Base-by-base conservation (phyloP, 2,329 filamentous ascomycete species). In the Lachnellula subtilissima region DNA sequence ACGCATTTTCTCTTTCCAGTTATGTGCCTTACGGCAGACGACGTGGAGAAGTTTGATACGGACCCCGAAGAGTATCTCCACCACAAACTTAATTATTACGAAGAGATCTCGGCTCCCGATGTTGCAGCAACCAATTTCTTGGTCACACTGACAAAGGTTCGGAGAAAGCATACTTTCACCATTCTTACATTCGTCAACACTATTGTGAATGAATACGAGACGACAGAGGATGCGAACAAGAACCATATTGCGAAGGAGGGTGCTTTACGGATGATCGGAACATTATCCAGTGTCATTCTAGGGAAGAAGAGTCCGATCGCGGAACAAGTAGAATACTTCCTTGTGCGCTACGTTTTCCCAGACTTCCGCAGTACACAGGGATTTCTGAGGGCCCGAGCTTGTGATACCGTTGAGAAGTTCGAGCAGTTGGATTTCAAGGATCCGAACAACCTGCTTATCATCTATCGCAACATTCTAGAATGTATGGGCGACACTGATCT, bases 291-390 rank as follows among this genome's bases (percentile, higher is more conserved):
- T 35, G 93, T 99, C 52, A 95, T 99, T 49, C 80, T 99, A 37
- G 91, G 91, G 65, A 99, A 97, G 81, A 97, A 97, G 81, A 97
- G 92, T 69, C 94, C 94, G 1, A 97, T 99, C 63, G 94, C 93
- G 37, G 89, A 96, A 69, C 91, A 97, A 73, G 92, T 97, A 55
- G 94, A 99, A 73, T 97, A 96, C 73, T 99, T 99, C 79, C 88
- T 99, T 64, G 93, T 97, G 52, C 89, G 93, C 68, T 96, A 97
- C 69, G 94, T 99, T 55, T 97, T 99, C 78, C 94, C 94, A 48
- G 94, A 99, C 69, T 99, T 99, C 78, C 86, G 90, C 65, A 97
- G 91, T 74, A 80, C 85, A 14, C 89, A 96, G 69, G 94, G 93
- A 37, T 97, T 92, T 76, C 84, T 99, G 49, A 88, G 94, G 55